Evolutionary conservation across 2,329 filamentous ascomycete genomes (phyloP), one percentile per base, ranked within the genome.

Genomic region (Cordyceps tenuipes): DNA sequence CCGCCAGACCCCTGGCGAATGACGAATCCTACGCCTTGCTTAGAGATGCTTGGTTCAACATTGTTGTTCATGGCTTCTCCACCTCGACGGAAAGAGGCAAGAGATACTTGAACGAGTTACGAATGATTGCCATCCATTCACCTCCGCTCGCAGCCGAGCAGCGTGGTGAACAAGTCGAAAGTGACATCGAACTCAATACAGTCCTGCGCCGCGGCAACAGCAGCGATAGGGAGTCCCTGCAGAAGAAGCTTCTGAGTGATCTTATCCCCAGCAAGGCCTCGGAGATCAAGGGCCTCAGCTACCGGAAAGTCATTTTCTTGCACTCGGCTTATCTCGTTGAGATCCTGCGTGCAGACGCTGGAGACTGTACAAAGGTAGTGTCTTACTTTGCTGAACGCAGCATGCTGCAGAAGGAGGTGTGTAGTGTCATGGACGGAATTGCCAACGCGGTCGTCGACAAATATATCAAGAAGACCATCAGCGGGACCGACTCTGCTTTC

Each of bases 11-110:
- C 39, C 66, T 76, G 10, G 74, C 75, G 59, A 83, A 88, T 57
- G 88, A 92, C 56, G 86, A 93, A 61, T 83, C 85, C 8, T 82
- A 89, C 63, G 82, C 84, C 29, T 76, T 95, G 60, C 82, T 94
- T 65, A 86, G 93, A 57, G 92, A 99, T 77, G 90, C 91, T 5
- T 99, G 94, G 94, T 97, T 97, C 76, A 99, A 99, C 68, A 91
- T 97, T 63, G 90, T 92, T 23, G 89, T 96, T 0, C 94, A 99
- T 71, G 94, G 92, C 5, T 96, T 97, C 70, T 87, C 86, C 10
- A 80, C 88, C 12, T 82, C 82, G 17, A 93, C 91, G 0, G 82
- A 86, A 17, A 83, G 89, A 59, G 89, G 87, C 19, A 87, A 86
- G 69, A 83, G 84, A 65, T 85, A 95, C 67, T 74, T 86, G 54